phyloP scores from a whole-genome alignment of 31 red algal species.

The Endocladia muricata region DNA sequence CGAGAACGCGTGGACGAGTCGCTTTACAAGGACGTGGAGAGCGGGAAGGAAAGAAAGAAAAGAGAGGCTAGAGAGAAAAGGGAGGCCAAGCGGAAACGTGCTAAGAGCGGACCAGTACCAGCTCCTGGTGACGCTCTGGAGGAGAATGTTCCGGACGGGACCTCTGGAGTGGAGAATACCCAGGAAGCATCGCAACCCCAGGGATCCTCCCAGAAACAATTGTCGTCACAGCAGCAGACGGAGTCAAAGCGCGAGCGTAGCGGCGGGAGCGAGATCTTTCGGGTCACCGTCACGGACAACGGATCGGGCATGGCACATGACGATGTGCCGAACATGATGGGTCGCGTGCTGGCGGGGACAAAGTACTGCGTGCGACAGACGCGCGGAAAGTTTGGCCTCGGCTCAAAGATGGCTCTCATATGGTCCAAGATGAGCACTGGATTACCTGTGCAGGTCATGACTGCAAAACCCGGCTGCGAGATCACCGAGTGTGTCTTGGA shows the following conservation, averaged over 20 bases:
- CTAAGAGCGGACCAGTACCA: background rate
- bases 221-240: too few relatives aligned
- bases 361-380: constrained; percentile 91
- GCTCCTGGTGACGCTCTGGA: background rate
- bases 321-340: constrained; percentile 89
- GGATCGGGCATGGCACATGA: constrained; percentile 88
- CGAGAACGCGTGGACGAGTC: constrained; percentile 40
- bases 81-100: constrained; percentile 29
- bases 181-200: background rate
- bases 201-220: too few relatives aligned
- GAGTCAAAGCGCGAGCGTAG: constrained; percentile 1
- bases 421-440: constrained; percentile 96
- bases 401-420: constrained; percentile 95
- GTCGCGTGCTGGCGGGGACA: constrained; percentile 81
- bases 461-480: constrained; percentile 15
- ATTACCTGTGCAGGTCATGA: constrained; percentile 65
- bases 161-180: background rate
- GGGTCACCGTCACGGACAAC: constrained; percentile 80
- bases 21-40: constrained; percentile 74
- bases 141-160: background rate
- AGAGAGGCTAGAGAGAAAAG: constrained; percentile 50
- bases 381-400: constrained; percentile 93
- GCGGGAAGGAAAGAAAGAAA: constrained; percentile 46
- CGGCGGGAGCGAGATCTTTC: constrained; percentile 52
- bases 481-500: constrained; percentile 79